Percentiles rank a stretch among this genome's conserved stretches.
phyloP scores from a whole-genome alignment of 106 monocot genomes.

The Dendrobium nobile region DNA sequence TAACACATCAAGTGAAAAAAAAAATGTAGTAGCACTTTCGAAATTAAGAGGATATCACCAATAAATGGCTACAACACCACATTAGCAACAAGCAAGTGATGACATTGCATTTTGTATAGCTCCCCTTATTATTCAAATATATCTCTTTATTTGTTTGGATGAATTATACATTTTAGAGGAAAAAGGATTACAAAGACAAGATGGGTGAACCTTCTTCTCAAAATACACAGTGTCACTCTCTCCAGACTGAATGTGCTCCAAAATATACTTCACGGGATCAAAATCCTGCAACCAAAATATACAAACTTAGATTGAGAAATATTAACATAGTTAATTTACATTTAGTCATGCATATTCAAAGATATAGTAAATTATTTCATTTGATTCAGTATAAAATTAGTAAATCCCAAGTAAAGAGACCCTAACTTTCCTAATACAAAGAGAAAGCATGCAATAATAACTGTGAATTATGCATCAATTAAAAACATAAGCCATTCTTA shows the following conservation, averaged over 20 bases:
- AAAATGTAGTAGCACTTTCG: neutral
- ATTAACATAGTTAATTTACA: neutral
- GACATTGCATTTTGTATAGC: neutral
- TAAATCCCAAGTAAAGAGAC: neutral
- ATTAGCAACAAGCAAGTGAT: neutral
- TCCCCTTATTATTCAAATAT: neutral
- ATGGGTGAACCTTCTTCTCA: constrained; percentile 63
- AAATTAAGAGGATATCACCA: neutral
- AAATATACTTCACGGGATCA: constrained; percentile 78
- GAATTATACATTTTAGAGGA: neutral
- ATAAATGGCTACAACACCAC: neutral
- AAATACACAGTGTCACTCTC: constrained; percentile 73
- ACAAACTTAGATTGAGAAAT: neutral
- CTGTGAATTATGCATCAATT: neutral
- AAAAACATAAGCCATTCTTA: neutral
- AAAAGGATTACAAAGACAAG: neutral
- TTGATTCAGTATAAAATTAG: neutral
- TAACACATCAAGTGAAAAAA: neutral
- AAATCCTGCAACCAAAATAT: constrained; percentile 60
- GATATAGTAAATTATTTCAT: neutral
- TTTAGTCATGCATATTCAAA: neutral
- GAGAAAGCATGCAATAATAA: neutral
- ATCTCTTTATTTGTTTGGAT: neutral
- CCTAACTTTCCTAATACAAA: neutral
- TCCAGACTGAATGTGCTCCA: constrained; percentile 70